A percentile compares a stretch with the other conserved stretches of the same genome.
Evolutionary conservation across 2,329 filamentous ascomycete species (phyloP).

Genomic region (Geosmithia flava): DNA sequence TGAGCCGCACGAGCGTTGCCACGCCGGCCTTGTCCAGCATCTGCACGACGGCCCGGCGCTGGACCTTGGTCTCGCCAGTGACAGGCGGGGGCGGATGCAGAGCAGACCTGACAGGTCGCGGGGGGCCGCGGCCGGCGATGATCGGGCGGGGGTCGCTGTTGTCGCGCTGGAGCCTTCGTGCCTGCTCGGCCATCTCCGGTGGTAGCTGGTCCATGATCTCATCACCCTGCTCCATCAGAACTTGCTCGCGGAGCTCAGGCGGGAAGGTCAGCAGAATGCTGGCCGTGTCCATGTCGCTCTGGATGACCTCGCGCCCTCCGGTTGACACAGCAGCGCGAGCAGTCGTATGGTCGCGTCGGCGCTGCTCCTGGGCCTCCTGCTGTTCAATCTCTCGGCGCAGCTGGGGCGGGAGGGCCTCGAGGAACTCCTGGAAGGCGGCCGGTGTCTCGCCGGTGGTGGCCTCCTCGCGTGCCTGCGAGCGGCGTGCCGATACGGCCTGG

Average conservation of each 20-base stretch:
- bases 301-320: constrained; percentile 5
- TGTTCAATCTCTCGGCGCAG: constrained; percentile 84
- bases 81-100: constrained; percentile 8
- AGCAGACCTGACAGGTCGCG: neutral
- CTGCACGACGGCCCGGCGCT: constrained; percentile 75
- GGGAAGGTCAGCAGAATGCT: constrained; percentile 88
- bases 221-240: constrained; percentile 84
- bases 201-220: constrained; percentile 76
- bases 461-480: constrained; percentile 61
- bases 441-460: constrained; percentile 60
- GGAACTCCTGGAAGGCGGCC: constrained; percentile 84
- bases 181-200: constrained; percentile 76
- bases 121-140: constrained; percentile 1
- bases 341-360: constrained; percentile 56
- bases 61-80: constrained; percentile 44
- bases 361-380: constrained; percentile 79
- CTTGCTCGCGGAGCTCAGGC: constrained; percentile 69
- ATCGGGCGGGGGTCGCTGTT: constrained; percentile 18
- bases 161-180: constrained; percentile 47
- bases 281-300: constrained; percentile 78
- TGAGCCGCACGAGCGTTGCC: constrained; percentile 89
- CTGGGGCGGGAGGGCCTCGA: constrained; percentile 83
- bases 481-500: constrained; percentile 71
- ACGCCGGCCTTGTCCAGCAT: constrained; percentile 96
- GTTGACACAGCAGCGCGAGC: constrained; percentile 9